Evolutionary conservation across 495 filamentous ascomycete species (phyloP), one percentile per base, ranked within the genome.

Genomic region (Jackrogersella minutella): DNA sequence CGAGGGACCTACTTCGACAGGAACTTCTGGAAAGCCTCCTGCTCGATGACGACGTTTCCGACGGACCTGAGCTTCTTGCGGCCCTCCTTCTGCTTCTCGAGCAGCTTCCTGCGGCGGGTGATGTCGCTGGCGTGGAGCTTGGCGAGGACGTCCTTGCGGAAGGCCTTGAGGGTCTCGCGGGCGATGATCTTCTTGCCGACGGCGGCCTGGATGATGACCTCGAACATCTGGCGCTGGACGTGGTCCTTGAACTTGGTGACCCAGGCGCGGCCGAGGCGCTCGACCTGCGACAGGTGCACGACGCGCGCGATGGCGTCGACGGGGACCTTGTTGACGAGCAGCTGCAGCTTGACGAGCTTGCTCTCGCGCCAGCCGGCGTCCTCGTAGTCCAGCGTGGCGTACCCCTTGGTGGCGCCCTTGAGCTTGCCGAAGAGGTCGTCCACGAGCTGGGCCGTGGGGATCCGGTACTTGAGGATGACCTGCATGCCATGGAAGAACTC

Each of bases 401-500:
- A 86, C 2, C 84, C 84, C 66, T 84, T 85, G 13, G 93, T 97
- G 2, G 88, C 85, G 21, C 93, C 91, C 76, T 99, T 99, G 52
- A 99, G 80, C 77, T 96, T 97, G 21, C 96, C 96, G 74, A 99
- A 99, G 79, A 99, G 91, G 76, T 99, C 94, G 68, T 97, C 93
- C 1, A 98, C 95, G 6, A 99, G 80, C 44, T 95, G 91, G 1
- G 92, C 85, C 13, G 97, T 82, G 0, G 95, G 95, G 6, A 99
- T 78, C 33, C 91, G 87, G 76, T 98, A 99, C 70, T 94, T 95
- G 41, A 99, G 79, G 63, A 99, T 98, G 57, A 97, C 95, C 76
- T 99, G 95, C 2, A 88, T 92, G n/a, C 91, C 81, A 4, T 91
- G 93, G 80, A 97, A 99, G 81, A 93, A 98, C 53, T 91, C 89